Conservation (phyloP, 768 basidiomycete genomes). For the Psilocybe cubensis region DNA sequence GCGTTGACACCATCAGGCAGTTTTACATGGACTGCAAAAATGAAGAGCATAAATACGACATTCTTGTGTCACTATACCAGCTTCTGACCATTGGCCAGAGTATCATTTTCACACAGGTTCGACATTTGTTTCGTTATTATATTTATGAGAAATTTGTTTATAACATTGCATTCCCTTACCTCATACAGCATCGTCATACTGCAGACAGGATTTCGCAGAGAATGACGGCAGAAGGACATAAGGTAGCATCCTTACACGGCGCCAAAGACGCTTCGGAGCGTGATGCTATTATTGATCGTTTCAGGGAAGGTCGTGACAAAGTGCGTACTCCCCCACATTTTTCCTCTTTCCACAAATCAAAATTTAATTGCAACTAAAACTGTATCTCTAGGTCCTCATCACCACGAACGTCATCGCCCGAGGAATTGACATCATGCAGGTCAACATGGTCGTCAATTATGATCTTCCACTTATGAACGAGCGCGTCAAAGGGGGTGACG, state of each 20-base stretch:
- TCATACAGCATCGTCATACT: conserved; percentile 77
- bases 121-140: conserved; percentile 18
- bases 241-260: conserved; percentile 95
- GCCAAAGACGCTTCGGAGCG: conserved; percentile 90
- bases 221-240: conserved; percentile 93
- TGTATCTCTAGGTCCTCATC: conserved; percentile 64
- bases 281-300: conserved; percentile 90
- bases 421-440: conserved; percentile 97
- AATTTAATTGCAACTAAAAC: too few species aligned
- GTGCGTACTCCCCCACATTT: conserved; percentile 40
- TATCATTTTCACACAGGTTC: conserved; percentile 96
- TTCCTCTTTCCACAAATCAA: background rate
- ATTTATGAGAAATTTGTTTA: too few species aligned
- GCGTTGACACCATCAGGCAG: conserved; percentile 92
- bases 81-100: conserved; percentile 95
- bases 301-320: conserved; percentile 96
- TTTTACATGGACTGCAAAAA: conserved; percentile 97
- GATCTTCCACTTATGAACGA: conserved; percentile 89
- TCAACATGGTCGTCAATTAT: conserved; percentile 99
- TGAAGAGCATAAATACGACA: conserved; percentile 94
- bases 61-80: conserved; percentile 87
- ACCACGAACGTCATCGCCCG: conserved; percentile 99
- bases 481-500: conserved; percentile 55
- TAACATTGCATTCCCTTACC: conserved; percentile 4
- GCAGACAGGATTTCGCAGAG: conserved; percentile 91